A percentile compares a stretch with the other conserved stretches of the same genome.
Conservation (phyloP, 371 early-diverging fungal species). For the Mortierella sp. region DNA sequence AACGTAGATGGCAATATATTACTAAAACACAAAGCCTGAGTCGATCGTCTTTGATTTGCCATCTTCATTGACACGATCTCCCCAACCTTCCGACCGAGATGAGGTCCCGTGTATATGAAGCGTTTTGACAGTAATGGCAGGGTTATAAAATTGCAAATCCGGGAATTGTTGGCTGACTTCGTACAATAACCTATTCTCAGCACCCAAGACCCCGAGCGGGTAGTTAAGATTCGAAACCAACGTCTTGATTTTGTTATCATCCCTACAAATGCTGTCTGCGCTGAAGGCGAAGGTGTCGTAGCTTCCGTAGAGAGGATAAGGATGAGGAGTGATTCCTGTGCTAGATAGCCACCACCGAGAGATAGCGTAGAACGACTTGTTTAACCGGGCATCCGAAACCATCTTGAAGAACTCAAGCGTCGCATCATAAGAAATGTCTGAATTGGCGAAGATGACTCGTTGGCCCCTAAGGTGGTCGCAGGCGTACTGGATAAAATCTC, state of each 20-base stretch:
- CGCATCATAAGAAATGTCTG: constrained; percentile 21
- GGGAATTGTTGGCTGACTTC: constrained; percentile 14
- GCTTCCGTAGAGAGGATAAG: constrained; percentile 5
- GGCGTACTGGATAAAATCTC: constrained; percentile 17
- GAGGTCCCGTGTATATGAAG: constrained; percentile 6
- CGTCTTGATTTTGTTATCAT: constrained; percentile 5
- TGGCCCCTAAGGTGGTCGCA: constrained; percentile 16
- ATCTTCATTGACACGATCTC: background rate
- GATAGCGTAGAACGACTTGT: constrained; percentile 16
- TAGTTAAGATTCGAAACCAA: constrained; percentile 8
- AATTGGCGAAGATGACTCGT: constrained; percentile 15
- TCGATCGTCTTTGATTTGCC: no score
- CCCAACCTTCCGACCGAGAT: background rate
- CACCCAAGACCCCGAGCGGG: constrained; percentile 8
- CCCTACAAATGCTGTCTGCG: constrained; percentile 3
- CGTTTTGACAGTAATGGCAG: background rate
- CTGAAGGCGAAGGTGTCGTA: constrained; percentile 23
- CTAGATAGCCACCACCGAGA: constrained; percentile 7
- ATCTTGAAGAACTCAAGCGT: constrained; percentile 18
- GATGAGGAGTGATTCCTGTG: constrained; percentile 2
- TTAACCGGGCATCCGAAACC: constrained; percentile 4
- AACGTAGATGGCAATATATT: no score
- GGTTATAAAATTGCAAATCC: background rate
- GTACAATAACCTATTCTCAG: constrained; percentile 18
- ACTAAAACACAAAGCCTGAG: no score